Conservation (phyloP, 2,329 filamentous ascomycete species). For the Aureobasidium mangrovei region DNA sequence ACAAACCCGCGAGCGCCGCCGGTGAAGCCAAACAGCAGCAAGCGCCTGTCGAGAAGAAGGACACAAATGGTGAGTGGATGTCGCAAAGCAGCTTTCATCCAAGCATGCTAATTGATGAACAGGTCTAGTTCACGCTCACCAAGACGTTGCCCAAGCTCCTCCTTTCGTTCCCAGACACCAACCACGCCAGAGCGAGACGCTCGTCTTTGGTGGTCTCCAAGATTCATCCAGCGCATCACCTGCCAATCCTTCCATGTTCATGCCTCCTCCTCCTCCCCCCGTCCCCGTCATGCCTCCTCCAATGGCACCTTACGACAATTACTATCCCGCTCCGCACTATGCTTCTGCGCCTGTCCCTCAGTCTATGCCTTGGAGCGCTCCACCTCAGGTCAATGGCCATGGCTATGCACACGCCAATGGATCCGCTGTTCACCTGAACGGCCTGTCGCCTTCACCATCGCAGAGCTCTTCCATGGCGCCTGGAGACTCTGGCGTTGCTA, state of each 20-base stretch:
- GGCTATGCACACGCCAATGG: not conserved
- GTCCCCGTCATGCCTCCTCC: not conserved
- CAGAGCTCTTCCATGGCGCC: not conserved
- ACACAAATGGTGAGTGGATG: not conserved
- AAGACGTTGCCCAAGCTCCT: slow-evolving; percentile 8
- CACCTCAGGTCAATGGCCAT: slow-evolving; percentile 2
- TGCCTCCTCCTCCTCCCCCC: not conserved
- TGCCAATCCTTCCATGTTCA: slow-evolving; percentile 8
- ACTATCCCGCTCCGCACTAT: not conserved
- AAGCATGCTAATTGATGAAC: not conserved
- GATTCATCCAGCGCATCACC: slow-evolving; percentile 29
- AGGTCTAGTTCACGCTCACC: not conserved
- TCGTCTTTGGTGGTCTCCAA: slow-evolving; percentile 27
- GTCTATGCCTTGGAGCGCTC: not conserved
- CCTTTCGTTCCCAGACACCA: slow-evolving; percentile 10
- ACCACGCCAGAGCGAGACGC: slow-evolving; percentile 6
- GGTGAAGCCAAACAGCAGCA: not conserved
- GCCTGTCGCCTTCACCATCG: slow-evolving; percentile 4
- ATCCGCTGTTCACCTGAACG: not conserved
- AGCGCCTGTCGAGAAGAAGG: not conserved
- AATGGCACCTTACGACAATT: not conserved
- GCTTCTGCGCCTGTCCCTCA: not conserved
- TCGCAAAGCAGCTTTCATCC: not conserved
- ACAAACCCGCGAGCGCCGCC: not conserved
- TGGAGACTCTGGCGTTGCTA: slow-evolving; percentile 5